A percentile compares a stretch with the other conserved stretches of the same genome.
These are phyloP conservation scores for Coemansia sp. DNA, from an alignment of 192 early-diverging fungal genomes.

Conservation along the genomic window DNA sequence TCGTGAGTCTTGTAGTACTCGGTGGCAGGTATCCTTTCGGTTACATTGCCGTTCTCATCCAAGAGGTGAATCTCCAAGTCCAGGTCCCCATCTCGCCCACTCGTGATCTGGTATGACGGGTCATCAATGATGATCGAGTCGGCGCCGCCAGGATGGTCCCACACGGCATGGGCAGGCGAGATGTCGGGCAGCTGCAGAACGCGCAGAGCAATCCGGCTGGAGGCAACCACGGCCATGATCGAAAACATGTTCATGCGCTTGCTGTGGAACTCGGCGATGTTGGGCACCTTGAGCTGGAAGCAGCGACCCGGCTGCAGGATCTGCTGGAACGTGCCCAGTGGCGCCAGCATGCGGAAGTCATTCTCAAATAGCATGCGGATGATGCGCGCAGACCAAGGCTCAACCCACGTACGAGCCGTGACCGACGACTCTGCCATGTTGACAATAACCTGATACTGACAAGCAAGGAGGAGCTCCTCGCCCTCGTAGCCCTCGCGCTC, in stretches of 20 bases:
- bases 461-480: slow-evolving; percentile 44
- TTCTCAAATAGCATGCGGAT: slow-evolving; percentile 48
- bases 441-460: slow-evolving; percentile 52
- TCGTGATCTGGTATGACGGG: slow-evolving; percentile 36
- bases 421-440: slow-evolving; percentile 53
- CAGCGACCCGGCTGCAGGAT: slow-evolving; percentile 52
- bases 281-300: slow-evolving; percentile 55
- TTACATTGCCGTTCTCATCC: slow-evolving; percentile 29
- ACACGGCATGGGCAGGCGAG: slow-evolving; percentile 33
- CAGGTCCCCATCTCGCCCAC: slow-evolving; percentile 28
- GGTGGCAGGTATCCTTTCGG: slow-evolving; percentile 7
- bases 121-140: slow-evolving; percentile 43
- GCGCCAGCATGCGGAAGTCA: slow-evolving; percentile 47
- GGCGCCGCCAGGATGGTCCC: slow-evolving; percentile 29
- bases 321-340: slow-evolving; percentile 53
- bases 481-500: slow-evolving; percentile 50
- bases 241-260: slow-evolving; percentile 56
- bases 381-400: slow-evolving; percentile 48
- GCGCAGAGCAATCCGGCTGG: slow-evolving; percentile 43
- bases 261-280: slow-evolving; percentile 52
- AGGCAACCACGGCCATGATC: slow-evolving; percentile 47
- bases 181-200: slow-evolving; percentile 45
- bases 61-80: slow-evolving; percentile 28
- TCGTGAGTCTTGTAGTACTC: slow-evolving; percentile 51
- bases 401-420: slow-evolving; percentile 47